Percentiles rank a stretch among this genome's conserved stretches.
These are phyloP conservation scores for Podaxis sp. DNA, from an alignment of 768 basidiomycete genomes.

Conservation along the genomic window DNA sequence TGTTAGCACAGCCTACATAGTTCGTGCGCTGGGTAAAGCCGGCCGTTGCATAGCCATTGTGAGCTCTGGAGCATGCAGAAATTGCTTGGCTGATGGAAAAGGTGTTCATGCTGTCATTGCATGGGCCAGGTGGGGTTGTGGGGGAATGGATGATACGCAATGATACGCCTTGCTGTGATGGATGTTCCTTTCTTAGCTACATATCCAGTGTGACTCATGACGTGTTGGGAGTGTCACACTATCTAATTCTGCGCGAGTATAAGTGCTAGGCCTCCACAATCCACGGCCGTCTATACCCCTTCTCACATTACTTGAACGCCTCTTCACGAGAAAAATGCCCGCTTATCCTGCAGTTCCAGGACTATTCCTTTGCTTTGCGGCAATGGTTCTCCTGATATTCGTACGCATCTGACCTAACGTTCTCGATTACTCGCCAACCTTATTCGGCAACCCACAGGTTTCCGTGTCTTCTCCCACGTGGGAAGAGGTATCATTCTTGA, in stretches of 20 bases:
- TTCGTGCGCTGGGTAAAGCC: background rate
- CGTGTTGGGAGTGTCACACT: background rate
- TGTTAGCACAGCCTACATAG: background rate
- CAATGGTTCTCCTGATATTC: slow-evolving; percentile 66
- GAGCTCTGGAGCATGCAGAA: background rate
- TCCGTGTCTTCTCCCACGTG: slow-evolving; percentile 77
- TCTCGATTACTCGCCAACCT: slow-evolving; percentile 1
- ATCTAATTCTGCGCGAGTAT: background rate
- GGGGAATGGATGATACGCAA: background rate
- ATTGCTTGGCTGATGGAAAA: background rate
- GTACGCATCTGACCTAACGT: slow-evolving; percentile 37
- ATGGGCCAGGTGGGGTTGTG: background rate
- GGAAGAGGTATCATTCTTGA: slow-evolving; percentile 66
- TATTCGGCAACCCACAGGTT: slow-evolving; percentile 36
- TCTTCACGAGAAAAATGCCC: slow-evolving; percentile 4
- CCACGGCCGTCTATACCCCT: background rate
- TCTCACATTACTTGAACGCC: background rate
- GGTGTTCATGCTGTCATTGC: slow-evolving; percentile 2
- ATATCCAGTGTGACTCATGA: background rate
- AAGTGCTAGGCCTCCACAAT: slow-evolving; percentile 2
- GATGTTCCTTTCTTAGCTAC: background rate
- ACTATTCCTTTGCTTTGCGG: slow-evolving; percentile 69
- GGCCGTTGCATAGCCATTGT: background rate
- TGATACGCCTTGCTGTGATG: background rate
- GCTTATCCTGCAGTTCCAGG: slow-evolving; percentile 66